These are phyloP conservation scores for Malbranchea zuffiana DNA, from an alignment of 2,329 filamentous ascomycete species.

Conservation along the genomic window DNA sequence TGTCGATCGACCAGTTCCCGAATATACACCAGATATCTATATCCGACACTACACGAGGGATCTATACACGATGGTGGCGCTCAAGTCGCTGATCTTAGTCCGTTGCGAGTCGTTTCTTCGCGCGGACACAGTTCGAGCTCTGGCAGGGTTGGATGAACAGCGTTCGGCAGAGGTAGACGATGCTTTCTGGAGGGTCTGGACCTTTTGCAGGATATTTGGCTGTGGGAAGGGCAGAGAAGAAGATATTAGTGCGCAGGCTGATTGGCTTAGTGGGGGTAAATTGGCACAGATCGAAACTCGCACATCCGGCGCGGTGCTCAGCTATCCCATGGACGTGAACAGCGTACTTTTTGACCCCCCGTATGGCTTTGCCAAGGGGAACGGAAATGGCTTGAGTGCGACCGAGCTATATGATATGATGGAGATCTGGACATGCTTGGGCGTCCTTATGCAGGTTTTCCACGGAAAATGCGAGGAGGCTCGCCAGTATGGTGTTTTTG, in stretches of 20 bases:
- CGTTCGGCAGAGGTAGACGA: conserved; percentile 46
- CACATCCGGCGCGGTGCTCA: conserved; percentile 38
- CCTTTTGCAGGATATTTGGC: conserved; percentile 54
- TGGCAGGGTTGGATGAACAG: conserved; percentile 38
- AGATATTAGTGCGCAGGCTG: conserved; percentile 49
- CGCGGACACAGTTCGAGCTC: conserved; percentile 44
- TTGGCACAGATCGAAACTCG: conserved; percentile 40
- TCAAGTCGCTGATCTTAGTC: conserved; percentile 47
- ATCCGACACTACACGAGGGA: conserved; percentile 43
- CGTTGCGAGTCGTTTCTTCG: conserved; percentile 48
- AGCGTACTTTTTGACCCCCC: conserved; percentile 46
- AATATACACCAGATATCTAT: conserved; percentile 45
- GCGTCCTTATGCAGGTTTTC: conserved; percentile 45
- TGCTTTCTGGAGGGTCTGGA: conserved; percentile 56
- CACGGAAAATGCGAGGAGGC: conserved; percentile 46
- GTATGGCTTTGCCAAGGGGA: conserved; percentile 48
- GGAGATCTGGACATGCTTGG: conserved; percentile 53
- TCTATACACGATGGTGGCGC: conserved; percentile 41
- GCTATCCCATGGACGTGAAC: conserved; percentile 41
- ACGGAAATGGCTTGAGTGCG: conserved; percentile 43
- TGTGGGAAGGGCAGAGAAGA: conserved; percentile 47
- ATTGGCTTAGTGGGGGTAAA: conserved; percentile 51
- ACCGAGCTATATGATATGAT: conserved; percentile 53
- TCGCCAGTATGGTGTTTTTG: conserved; percentile 45
- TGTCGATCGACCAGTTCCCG: conserved; percentile 36